Evolutionary conservation across 192 early-diverging fungal species (phyloP), one percentile per base, ranked within the genome.

Genomic region (Anaeromyces robustus): DNA sequence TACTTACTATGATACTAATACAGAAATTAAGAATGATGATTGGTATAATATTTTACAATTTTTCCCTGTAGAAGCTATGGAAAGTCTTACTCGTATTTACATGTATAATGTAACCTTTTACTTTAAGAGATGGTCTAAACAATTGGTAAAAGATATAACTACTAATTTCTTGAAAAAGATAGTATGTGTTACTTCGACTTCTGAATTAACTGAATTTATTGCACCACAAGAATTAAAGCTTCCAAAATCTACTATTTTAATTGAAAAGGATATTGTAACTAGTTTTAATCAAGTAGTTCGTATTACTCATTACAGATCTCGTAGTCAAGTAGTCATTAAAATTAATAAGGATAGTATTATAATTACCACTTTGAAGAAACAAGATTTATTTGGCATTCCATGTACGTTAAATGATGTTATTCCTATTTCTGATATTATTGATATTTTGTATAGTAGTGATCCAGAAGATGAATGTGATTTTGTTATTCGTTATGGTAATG

Each of bases 351-450:
- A 98, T 79, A 90, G 89, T 16, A 92, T 98, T 52, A 94, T 96
- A 82, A 89, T 98, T 34, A 92, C 87, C 7, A 84, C 89, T 77
- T 85, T 87, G 81, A 91, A 90, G 84, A 89, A 92, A 59, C 93
- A 95, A 83, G 94, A 96, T 68, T 85, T 96, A 30, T 87, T 90
- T 82, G 93, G 92, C 17, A 84, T 93, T 78, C 90, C 84, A 79
- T 89, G 92, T 68, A 88, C 90, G 78, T 89, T 94, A 79, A 96
- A 96, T 81, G 96, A 98, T 81, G 92, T 96, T 18, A 94, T 91
- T 82, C 93, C 94, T 81, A 94, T 96, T 37, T 89, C 90, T 4
- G 95, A 96, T 78, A 88, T 97, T 68, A 86, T 91, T 13, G 94
- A 95, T 37, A 84, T 94, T 59, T 84, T 87, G 39, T 78, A 19